Percentiles rank a stretch among this genome's conserved stretches.
These are phyloP conservation scores for Suhomyces pyralidae DNA, from an alignment of 805 yeast genomes.

Conservation along the genomic window DNA sequence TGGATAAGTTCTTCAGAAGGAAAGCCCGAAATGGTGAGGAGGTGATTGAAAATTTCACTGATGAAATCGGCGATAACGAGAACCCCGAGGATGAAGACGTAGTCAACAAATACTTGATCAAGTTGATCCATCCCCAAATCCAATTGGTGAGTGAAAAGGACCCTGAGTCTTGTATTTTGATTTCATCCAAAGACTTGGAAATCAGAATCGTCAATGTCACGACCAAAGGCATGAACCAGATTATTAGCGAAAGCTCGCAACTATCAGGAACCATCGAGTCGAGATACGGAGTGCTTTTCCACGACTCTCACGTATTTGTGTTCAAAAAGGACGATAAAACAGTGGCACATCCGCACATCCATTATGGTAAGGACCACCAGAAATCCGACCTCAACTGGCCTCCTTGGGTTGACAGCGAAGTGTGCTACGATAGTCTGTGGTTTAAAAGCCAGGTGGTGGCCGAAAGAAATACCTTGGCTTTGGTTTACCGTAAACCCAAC, in stretches of 20 bases:
- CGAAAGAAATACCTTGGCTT: conserved; percentile 39
- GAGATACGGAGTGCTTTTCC: conserved; percentile 52
- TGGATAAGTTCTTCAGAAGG: conserved; percentile 10
- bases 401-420: conserved; percentile 79
- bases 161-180: conserved; percentile 46
- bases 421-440: conserved; percentile 34
- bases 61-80: conserved; percentile 42
- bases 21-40: conserved; percentile 25
- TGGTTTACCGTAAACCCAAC: conserved; percentile 51
- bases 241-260: conserved; percentile 31
- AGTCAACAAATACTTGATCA: conserved; percentile 59
- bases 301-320: conserved; percentile 55
- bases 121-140: conserved; percentile 77
- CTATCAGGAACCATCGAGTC: conserved; percentile 48
- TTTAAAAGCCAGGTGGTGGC: conserved; percentile 26
- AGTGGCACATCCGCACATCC: conserved; percentile 13
- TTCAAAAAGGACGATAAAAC: conserved; percentile 35
- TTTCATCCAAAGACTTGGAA: conserved; percentile 59
- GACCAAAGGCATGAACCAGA: conserved; percentile 38
- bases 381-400: conserved; percentile 65
- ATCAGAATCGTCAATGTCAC: conserved; percentile 47
- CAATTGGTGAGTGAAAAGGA: conserved; percentile 54
- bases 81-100: conserved; percentile 34
- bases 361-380: conserved; percentile 10
- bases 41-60: conserved; percentile 48